Base-by-base conservation (phyloP, 2,329 filamentous ascomycete genomes). In the Aspergillus transmontanensis region DNA sequence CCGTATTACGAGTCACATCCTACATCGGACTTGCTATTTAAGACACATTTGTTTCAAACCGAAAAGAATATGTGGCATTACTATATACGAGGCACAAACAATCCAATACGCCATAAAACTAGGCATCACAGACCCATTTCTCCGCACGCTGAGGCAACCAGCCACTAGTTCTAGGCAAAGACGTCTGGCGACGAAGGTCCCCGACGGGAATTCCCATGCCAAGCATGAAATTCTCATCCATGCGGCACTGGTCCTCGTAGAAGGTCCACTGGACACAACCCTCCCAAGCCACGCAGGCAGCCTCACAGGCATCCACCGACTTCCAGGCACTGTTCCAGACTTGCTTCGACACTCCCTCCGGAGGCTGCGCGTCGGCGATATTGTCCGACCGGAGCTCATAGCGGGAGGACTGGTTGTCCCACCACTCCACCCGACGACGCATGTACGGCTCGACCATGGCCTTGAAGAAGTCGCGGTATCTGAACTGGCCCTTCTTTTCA, bases 191-290 rank as follows among this genome's bases (percentile, higher is more conserved):
- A 23, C 69, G 65, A 26, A 64, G 58, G 60, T 71, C 70, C 11
- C 62, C 65, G 26, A 66, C 60, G 9, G 69, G 66, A 53, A 69
- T 70, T 1, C 71, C 71, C 19, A 66, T 71, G 12, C 70, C 70
- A 21, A 70, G 57, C n/a, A 68, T 61, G 4, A 70, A 36, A 51
- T 65, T 69, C 28, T 66, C 69, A 53, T 72, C 68, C 68, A 72
- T 70, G 57, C 68, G 72, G 50, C 69, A 72, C 30, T 66, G 66
- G 56, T 73, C 70, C n/a, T 71, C 70, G 19, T 72, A 71, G 63
- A 69, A 72, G 32, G 63, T 67, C 71, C 71, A 73, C 60, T 73
- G 71, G 19, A 73, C 69, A 41, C 71, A 73, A 10, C 69, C 62
- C 4, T 66, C 57, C 71, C 71, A 73, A 2, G 67, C 55, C 19